Percentiles rank a stretch among this genome's conserved stretches.
Conservation (phyloP, 2,329 filamentous ascomycete species). For the Zasmidium citrigriseum region DNA sequence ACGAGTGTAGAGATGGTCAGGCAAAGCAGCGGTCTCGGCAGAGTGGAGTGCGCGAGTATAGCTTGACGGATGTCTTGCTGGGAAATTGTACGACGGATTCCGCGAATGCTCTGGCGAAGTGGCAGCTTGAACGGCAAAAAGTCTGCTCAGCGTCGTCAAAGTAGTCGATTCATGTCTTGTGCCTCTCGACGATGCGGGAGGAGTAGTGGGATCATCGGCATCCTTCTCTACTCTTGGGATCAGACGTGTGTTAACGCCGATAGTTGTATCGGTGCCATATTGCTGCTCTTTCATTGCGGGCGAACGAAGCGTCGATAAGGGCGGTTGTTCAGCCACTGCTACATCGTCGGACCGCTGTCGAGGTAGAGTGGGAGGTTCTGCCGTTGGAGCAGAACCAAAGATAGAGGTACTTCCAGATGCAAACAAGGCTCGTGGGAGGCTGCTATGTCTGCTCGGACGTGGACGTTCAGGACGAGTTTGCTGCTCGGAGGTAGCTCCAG, state of each 20-base stretch:
- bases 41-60: slow-evolving; percentile 24
- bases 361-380: slow-evolving; percentile 6
- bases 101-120: slow-evolving; percentile 41
- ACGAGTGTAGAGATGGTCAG: slow-evolving; percentile 54
- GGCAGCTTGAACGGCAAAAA: slow-evolving; percentile 45
- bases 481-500: not conserved
- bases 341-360: slow-evolving; percentile 5
- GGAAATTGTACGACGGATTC: slow-evolving; percentile 42
- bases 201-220: slow-evolving; percentile 49
- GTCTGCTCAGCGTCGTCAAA: slow-evolving; percentile 45
- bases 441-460: slow-evolving; percentile 19
- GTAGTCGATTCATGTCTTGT: slow-evolving; percentile 41
- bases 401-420: slow-evolving; percentile 21
- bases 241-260: slow-evolving; percentile 10
- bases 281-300: slow-evolving; percentile 16
- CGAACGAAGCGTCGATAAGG: not conserved
- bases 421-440: slow-evolving; percentile 23
- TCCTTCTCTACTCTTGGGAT: slow-evolving; percentile 51
- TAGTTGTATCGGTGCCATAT: slow-evolving; percentile 11
- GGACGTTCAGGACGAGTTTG: slow-evolving; percentile 5
- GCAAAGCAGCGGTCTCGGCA: slow-evolving; percentile 37
- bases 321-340: not conserved
- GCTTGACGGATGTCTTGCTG: slow-evolving; percentile 17
- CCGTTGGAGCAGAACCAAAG: slow-evolving; percentile 17
- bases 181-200: slow-evolving; percentile 35